Conservation (phyloP, 345 rosid genomes). For the Eucalyptus shirleyi region DNA sequence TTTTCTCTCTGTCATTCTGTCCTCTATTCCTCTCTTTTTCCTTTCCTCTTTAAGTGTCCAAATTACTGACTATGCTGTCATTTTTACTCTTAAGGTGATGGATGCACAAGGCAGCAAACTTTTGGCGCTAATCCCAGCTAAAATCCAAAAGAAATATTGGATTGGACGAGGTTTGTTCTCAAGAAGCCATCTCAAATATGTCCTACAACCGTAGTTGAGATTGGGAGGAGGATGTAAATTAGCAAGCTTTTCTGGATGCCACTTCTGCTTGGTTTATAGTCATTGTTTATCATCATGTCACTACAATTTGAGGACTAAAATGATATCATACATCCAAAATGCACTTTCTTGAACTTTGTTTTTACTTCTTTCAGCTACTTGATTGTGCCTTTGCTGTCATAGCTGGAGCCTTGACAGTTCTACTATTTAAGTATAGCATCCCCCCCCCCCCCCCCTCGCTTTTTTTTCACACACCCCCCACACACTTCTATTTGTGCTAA, state of each 20-base stretch:
- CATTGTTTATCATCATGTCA: neutral
- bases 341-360: neutral
- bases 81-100: constrained; percentile 32
- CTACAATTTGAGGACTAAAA: neutral
- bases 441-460: neutral
- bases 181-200: neutral
- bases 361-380: neutral
- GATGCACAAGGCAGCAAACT: constrained; percentile 62
- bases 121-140: constrained; percentile 80
- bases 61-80: neutral
- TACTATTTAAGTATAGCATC: neutral
- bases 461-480: too few relatives aligned
- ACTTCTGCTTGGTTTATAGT: neutral
- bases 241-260: neutral
- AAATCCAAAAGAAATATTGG: constrained; percentile 92
- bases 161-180: constrained; percentile 62
- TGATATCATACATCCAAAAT: neutral
- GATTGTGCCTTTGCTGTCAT: neutral
- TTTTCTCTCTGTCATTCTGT: neutral
- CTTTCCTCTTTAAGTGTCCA: neutral
- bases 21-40: neutral
- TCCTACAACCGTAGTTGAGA: neutral
- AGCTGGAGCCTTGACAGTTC: neutral
- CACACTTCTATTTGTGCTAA: neutral
- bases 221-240: neutral